Base-by-base conservation (phyloP, 2,329 filamentous ascomycete genomes). In the Cladosporium sp. region DNA sequence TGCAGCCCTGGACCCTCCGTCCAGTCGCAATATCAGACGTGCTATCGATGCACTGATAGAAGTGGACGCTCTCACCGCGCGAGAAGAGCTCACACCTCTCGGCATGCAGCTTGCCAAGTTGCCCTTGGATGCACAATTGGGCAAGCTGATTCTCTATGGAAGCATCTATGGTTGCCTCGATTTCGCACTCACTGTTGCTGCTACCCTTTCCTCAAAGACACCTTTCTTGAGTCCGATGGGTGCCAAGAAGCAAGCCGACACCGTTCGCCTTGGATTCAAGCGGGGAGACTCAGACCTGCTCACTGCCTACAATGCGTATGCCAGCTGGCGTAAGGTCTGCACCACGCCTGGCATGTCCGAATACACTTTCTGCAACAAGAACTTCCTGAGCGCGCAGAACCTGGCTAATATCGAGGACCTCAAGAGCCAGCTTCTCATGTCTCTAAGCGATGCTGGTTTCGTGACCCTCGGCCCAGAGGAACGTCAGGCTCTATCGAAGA, bases 41-140 rank as follows among this genome's bases (percentile, higher is more conserved):
- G 93, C 94, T 1, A 88, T 99, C 56, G 93, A 97, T 71, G 91
- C 93, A 3, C 82, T 99, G 4, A 84, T 97, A 42, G 94, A 99
- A 69, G 94, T 97, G 15, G 89, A 91, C 60, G 94, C 94, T 3
- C 77, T 99, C 52, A 97, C 92, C 0, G 72, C 83, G 10, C 75
- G 79, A 2, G 94, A 99, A 73, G 89, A 93, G 52, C 77, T 99
- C 40, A 99, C 94, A 0, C 84, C 91, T 1, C 80, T 99, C 15
- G 94, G 94, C 4, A 80, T 85, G 42, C 92, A 97, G 69, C 81
- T 99, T 28, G 92, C 94, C 1, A 89, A 91, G 61, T 74, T 99
- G 7, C 94, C 94, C 1, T 77, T 99, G 1, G 94, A 99, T 69
- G 93, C 97, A 10, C 96, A 96, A 72, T 80, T 99, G 1, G 93